Base-by-base conservation (phyloP, 257 asterid genomes). In the Catharanthus roseus region DNA sequence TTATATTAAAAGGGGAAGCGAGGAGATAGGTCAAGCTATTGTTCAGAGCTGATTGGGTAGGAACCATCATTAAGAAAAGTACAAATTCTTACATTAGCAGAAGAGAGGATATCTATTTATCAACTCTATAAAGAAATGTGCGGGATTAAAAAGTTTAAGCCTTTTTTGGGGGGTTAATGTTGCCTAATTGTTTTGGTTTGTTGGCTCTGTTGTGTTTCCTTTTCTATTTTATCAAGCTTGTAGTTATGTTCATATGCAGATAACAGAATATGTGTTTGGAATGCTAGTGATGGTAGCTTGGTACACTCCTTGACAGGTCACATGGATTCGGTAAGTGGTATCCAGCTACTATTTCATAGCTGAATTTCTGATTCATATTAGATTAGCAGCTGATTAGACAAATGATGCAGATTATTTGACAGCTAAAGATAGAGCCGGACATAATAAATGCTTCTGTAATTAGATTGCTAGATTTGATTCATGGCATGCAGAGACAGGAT, bases 241-340 rank as follows among this genome's bases (percentile, higher is more conserved):
- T 47, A 19, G 15, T 65, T 65, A 3, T 50, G 16, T 50, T 36
- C 69, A n/a, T 81, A 31, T 84, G 92, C 96, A 92, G 97, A 92
- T 83, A 82, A 86, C 88, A 86, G 96, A 77, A 90, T 92, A 75
- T 92, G 97, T 71, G 97, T 92, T 73, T 92, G 97, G 97, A 92
- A 92, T 89, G 97, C 97, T 79, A 85, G 76, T 82, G 97, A 92
- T 83, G 97, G 97, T 70, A 90, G 97, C 86, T 86, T 92, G 88
- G 92, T 92, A 77, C 96, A 92, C 83, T 92, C 96, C 72, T 82
- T 92, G 89, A 86, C 92, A 55, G 97, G 96, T 73, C 97, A 92
- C 78, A 76, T 85, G 36, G 89, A 87, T 72, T 89, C 97, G 75
- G 98, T 93, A 87, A 76, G 98, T 83, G 67, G 65, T 74, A 61